phyloP scores from a whole-genome alignment of 2,329 filamentous ascomycete species.

The Xylaria sp. region DNA sequence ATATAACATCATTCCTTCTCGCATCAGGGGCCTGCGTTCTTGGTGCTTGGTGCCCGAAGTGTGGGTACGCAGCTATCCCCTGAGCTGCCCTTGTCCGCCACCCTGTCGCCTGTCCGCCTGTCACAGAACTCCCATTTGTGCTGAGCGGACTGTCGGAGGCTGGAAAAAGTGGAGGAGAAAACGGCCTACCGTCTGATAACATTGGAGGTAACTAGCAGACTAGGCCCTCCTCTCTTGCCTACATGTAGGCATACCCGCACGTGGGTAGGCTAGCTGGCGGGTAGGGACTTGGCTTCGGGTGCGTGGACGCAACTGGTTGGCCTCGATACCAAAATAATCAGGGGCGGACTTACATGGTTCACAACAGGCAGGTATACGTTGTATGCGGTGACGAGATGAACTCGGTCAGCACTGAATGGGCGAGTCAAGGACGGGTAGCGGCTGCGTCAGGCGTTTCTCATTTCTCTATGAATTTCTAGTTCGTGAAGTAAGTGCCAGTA shows the following conservation, averaged over 20 bases:
- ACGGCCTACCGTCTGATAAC: no score
- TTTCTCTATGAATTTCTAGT: background rate
- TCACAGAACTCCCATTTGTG: no score
- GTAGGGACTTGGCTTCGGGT: slow-evolving; percentile 2
- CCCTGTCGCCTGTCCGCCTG: no score
- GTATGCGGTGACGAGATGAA: background rate
- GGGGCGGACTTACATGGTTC: background rate
- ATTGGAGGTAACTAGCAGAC: no score
- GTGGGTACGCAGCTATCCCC: no score
- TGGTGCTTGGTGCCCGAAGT: no score
- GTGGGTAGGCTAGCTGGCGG: background rate
- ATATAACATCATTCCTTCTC: no score
- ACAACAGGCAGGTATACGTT: background rate
- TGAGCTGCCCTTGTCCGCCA: no score
- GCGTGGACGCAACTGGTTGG: slow-evolving; percentile 1
- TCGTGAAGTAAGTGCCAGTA: no score
- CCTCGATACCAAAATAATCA: background rate
- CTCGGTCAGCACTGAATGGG: background rate
- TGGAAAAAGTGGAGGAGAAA: slow-evolving; percentile 16
- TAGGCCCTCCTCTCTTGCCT: background rate
- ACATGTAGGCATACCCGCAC: background rate
- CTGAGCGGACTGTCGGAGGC: slow-evolving; percentile 10
- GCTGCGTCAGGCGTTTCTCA: background rate
- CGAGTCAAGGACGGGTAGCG: no score
- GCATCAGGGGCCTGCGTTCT: no score